A percentile compares a stretch with the other conserved stretches of the same genome.
phyloP scores from a whole-genome alignment of 768 basidiomycete genomes.

The Kwoniella newhampshirensis region DNA sequence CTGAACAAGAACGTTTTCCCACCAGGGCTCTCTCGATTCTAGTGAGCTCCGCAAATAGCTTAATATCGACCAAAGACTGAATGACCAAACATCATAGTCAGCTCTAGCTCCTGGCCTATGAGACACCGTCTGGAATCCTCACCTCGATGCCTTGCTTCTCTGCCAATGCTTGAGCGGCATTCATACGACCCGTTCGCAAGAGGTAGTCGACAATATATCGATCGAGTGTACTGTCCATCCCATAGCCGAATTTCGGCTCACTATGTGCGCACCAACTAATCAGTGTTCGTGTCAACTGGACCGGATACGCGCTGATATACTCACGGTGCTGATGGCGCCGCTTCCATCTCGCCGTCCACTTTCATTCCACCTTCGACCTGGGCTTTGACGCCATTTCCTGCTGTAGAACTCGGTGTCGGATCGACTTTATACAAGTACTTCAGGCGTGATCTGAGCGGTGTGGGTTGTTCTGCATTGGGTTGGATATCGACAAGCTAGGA shows the following conservation, averaged over 20 bases:
- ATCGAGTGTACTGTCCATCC: constrained; percentile 58
- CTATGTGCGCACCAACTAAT: neutral
- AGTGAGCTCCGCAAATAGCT: constrained; percentile 83
- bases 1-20: constrained; percentile 69
- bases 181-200: constrained; percentile 72
- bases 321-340: neutral
- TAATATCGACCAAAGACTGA: constrained; percentile 83
- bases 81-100: neutral
- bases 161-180: constrained; percentile 74
- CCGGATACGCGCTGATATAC: neutral
- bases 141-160: constrained; percentile 77
- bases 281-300: neutral
- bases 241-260: constrained; percentile 4
- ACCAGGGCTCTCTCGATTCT: constrained; percentile 79
- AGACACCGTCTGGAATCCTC: constrained; percentile 39
- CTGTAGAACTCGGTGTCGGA: neutral
- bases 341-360: constrained; percentile 7
- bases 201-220: constrained; percentile 93
- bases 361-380: constrained; percentile 10
- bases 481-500: constrained; percentile 45
- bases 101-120: constrained; percentile 27
- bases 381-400: neutral
- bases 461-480: constrained; percentile 23
- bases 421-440: constrained; percentile 28
- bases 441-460: constrained; percentile 28